phyloP scores from a whole-genome alignment of 1,284 basidiomycete genomes.

The Anthracocystis walkeri region DNA sequence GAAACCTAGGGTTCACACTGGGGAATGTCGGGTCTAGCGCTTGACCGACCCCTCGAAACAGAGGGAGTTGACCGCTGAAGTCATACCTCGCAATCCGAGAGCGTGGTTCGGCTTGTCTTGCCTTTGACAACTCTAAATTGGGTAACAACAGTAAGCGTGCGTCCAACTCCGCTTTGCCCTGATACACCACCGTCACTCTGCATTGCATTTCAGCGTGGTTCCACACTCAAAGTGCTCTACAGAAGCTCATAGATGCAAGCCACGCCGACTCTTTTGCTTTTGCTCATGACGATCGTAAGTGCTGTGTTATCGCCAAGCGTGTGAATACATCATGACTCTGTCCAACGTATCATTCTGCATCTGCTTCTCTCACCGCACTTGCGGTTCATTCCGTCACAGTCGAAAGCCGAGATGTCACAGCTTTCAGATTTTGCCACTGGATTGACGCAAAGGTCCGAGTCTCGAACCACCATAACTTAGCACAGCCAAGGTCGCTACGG shows the following conservation, averaged over 20 bases:
- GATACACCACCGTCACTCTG: constrained; percentile 6
- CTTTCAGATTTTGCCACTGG: not conserved
- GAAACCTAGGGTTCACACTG: constrained; percentile 6
- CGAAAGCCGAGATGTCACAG: constrained; percentile 2
- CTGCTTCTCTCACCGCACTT: not conserved
- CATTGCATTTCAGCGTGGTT: not conserved
- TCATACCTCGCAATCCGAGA: not conserved
- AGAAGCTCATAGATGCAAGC: not conserved
- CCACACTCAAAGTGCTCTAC: not conserved
- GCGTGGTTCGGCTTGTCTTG: not conserved
- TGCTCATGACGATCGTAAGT: not conserved
- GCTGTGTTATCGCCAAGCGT: not conserved
- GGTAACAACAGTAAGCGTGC: constrained; percentile 5
- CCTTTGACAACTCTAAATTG: not conserved
- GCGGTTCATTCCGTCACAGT: constrained; percentile 1
- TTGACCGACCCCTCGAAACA: not conserved
- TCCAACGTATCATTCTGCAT: constrained; percentile 4
- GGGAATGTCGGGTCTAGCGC: constrained; percentile 8
- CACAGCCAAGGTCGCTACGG: not conserved
- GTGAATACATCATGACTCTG: not conserved
- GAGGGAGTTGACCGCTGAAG: too few relatives aligned
- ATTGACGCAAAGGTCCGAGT: too few relatives aligned
- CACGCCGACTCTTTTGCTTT: not conserved
- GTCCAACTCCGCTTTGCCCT: not conserved
- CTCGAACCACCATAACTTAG: not conserved